Evolutionary conservation across 768 basidiomycete genomes (phyloP), one percentile per base, ranked within the genome.

Genomic region (Collybia mongolica): DNA sequence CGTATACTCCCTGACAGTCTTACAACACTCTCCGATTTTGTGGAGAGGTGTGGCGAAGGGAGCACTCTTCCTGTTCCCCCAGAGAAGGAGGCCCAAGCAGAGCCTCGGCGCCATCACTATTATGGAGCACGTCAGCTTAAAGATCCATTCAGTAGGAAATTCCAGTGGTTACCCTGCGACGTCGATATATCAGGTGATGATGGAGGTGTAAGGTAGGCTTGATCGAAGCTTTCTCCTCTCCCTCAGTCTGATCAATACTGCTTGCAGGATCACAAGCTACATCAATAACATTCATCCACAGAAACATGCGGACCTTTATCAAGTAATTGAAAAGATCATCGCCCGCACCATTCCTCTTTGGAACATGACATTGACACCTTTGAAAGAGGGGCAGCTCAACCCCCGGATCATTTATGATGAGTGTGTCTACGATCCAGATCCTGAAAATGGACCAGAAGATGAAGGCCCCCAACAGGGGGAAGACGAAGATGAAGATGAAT

Each of bases 281-380:
- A 72, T 75, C 56, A 73, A 74, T 51, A 72, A 71, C 37, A 61
- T 75, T 5, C 63, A 72, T 46, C 72, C 70, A 6, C 44, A 55
- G 12, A 38, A 54, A 9, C 56, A 59, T 42, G 20, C 18, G 36
- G 42, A 55, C 26, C 59, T 71, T 6, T 65, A 66, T 54, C n/a
- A 23, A 35, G 46, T 59, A 28, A 53, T 71, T 24, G 62, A 66
- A 35, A 38, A 63, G 35, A 40, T 66, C 28, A 61, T 70, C 38
- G 50, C 46, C 0, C 38, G 42, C 6, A 59, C 61, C 32, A 58
- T 71, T 23, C 68, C 69, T 3, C 54, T 69, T 14, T 69, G 67
- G 63, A 60, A 66, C 26, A 35, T 39, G 17, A 57, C 60, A 15
- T 57, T 67, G 17, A 60, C 63, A 3, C 57, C 58, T 9, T 43